phyloP scores from a whole-genome alignment of 768 basidiomycete genomes.

The Psilocybe azurescens region DNA sequence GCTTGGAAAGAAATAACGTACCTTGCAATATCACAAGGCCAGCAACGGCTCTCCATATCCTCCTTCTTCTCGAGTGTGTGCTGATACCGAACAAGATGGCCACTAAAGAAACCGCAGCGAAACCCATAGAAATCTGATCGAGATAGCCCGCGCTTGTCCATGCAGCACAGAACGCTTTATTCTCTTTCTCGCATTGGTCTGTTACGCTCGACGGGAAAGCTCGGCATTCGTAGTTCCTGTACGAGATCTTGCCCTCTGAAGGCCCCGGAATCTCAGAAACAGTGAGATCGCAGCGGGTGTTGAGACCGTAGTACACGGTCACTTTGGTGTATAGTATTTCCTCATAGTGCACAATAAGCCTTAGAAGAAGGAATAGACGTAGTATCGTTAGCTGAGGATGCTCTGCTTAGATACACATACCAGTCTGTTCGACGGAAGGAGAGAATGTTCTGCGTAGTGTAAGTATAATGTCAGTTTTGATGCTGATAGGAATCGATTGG shows the following conservation, averaged over 20 bases:
- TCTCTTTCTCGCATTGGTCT: conserved; percentile 56
- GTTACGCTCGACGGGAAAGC: conserved; percentile 62
- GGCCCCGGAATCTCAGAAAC: conserved; percentile 52
- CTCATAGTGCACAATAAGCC: conserved; percentile 48
- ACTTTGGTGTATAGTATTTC: conserved; percentile 53
- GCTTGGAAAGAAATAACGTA: conserved; percentile 28
- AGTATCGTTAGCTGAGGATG: not conserved
- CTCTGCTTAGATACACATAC: conserved; percentile 36
- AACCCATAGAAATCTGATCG: conserved; percentile 67
- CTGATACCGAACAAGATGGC: conserved; percentile 72
- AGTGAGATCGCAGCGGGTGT: conserved; percentile 58
- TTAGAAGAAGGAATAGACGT: conserved; percentile 20
- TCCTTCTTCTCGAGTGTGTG: conserved; percentile 73
- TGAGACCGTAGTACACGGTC: conserved; percentile 64
- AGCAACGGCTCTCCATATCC: conserved; percentile 79
- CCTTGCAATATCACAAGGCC: conserved; percentile 68
- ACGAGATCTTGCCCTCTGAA: conserved; percentile 47
- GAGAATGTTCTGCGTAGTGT: conserved; percentile 54
- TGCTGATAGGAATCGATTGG: not conserved
- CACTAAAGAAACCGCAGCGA: conserved; percentile 60
- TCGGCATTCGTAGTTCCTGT: conserved; percentile 66
- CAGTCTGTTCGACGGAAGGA: conserved; percentile 67
- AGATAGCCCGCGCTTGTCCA: conserved; percentile 78
- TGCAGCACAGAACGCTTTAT: conserved; percentile 61
- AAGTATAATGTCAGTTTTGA: not conserved